These are phyloP conservation scores for Gentiana macrophylla DNA, from an alignment of 257 asterid species.

Conservation along the genomic window DNA sequence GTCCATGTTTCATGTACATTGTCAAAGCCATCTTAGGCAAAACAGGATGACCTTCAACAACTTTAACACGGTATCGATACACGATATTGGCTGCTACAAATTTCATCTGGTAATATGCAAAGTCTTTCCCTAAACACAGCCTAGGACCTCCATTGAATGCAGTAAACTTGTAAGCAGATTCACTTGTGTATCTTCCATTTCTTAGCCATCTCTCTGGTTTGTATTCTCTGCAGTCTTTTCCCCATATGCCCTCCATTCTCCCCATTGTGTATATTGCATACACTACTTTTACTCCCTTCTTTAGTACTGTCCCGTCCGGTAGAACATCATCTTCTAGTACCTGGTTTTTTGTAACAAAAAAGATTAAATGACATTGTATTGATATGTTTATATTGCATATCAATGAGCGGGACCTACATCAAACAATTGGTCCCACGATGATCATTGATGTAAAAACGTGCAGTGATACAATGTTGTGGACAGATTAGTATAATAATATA, in stretches of 20 bases:
- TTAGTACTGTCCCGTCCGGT: constrained; percentile 78
- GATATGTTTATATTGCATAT: no score
- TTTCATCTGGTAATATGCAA: constrained; percentile 93
- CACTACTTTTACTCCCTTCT: constrained; percentile 84
- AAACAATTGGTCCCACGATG: no score
- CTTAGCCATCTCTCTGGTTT: constrained; percentile 89
- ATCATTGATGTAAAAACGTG: no score
- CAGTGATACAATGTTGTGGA: no score
- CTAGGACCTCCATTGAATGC: constrained; percentile 98
- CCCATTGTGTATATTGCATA: constrained; percentile 97
- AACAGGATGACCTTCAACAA: constrained; percentile 51
- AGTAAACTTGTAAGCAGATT: constrained; percentile 85
- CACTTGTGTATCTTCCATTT: constrained; percentile 68
- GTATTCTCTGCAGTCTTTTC: constrained; percentile 68
- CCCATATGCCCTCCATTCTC: constrained; percentile 87
- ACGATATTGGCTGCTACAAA: constrained; percentile 77
- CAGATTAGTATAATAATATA: background rate
- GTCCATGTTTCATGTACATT: constrained; percentile 84
- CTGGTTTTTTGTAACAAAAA: constrained; percentile 15
- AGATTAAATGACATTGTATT: no score
- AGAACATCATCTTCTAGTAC: constrained; percentile 71
- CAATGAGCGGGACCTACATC: no score
- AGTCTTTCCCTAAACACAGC: constrained; percentile 87
- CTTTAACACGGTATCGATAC: constrained; percentile 43
- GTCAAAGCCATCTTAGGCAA: constrained; percentile 80